These are phyloP conservation scores for Phaeosphaeriaceae sp. DNA, from an alignment of 2,329 filamentous ascomycete species.

Conservation along the genomic window DNA sequence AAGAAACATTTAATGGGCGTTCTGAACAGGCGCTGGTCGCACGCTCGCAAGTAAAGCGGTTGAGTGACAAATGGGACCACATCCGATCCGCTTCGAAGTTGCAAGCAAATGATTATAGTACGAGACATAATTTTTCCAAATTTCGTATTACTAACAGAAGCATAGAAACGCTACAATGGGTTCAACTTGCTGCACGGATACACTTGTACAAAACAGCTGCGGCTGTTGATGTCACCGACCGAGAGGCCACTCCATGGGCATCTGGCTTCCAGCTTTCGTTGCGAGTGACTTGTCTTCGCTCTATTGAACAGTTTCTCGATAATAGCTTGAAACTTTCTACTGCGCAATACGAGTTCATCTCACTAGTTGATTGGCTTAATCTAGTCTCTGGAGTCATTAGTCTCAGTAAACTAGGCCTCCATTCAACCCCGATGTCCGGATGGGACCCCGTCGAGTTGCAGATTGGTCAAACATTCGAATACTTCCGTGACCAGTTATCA, in stretches of 20 bases:
- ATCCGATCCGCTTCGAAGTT: conserved; percentile 36
- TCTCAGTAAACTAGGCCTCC: conserved; percentile 38
- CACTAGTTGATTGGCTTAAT: conserved; percentile 42
- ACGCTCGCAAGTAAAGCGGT: conserved; percentile 40
- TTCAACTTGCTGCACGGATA: conserved; percentile 38
- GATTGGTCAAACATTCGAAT: conserved; percentile 39
- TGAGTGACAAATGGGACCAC: conserved; percentile 43
- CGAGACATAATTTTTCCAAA: conserved; percentile 1
- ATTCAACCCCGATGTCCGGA: conserved; percentile 38
- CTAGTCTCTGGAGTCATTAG: conserved; percentile 36
- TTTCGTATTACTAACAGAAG: conserved; percentile 12
- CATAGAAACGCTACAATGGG: conserved; percentile 41
- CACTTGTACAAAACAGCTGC: conserved; percentile 36
- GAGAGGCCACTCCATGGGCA: conserved; percentile 39
- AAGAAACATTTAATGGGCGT: conserved; percentile 40
- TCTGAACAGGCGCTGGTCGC: conserved; percentile 38
- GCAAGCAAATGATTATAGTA: conserved; percentile 41
- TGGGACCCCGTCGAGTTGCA: conserved; percentile 44
- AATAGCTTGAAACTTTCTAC: conserved; percentile 35
- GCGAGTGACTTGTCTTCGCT: conserved; percentile 39
- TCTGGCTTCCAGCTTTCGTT: conserved; percentile 44
- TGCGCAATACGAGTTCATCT: conserved; percentile 37
- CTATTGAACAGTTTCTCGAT: conserved; percentile 43
- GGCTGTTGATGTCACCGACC: conserved; percentile 36
- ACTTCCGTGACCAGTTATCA: conserved; percentile 40